Base-by-base conservation (phyloP, 2,329 filamentous ascomycete species). In the Botrytis fabae region DNA sequence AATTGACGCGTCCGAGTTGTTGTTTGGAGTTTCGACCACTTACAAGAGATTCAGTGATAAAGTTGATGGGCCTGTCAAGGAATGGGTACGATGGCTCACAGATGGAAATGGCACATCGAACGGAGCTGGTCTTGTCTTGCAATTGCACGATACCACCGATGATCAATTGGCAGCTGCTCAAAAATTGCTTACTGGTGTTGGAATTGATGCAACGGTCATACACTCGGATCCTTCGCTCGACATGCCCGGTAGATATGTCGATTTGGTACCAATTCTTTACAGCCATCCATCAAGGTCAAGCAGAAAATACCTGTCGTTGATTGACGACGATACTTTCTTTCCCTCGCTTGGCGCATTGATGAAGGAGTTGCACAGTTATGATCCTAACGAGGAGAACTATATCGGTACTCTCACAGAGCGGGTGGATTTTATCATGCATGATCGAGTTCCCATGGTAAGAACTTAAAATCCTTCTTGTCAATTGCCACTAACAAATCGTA, bases 71-170 rank as follows among this genome's bases (percentile, higher is more conserved):
- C 86, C 87, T 0, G 83, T 89, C 62, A 86, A 87, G 75, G 87
- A 90, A 78, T 89, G 87, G 87, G 83, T 84, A 5, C 86, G 86
- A 79, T 89, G 87, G 87, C 83, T 89, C 66, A 89, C 88, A 4
- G 86, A 90, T 78, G 85, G 85, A 75, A 84, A 84, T 70, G 87
- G 87, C 54, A 80, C 83, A 71, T 86, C 86, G 40, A 90, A 90
- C 76, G 87, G 87, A 42, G 88, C 85, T 44, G 88, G 88, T 80
- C 81, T 90, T 64, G 79, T 90, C 12, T 81, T 89, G 2, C 83
- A 88, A 76, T 83, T 90, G 2, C 79, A 87, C 38, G 85, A 88
- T 71, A 86, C 87, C 14, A 85, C 81, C 12, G 83, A 86, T 63
- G 82, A 84, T 28, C 83, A 89, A 78, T 83, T 89, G 16, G 81